phyloP scores from a whole-genome alignment of 1,284 basidiomycete genomes.

The Gastroboletus turbinatus region DNA sequence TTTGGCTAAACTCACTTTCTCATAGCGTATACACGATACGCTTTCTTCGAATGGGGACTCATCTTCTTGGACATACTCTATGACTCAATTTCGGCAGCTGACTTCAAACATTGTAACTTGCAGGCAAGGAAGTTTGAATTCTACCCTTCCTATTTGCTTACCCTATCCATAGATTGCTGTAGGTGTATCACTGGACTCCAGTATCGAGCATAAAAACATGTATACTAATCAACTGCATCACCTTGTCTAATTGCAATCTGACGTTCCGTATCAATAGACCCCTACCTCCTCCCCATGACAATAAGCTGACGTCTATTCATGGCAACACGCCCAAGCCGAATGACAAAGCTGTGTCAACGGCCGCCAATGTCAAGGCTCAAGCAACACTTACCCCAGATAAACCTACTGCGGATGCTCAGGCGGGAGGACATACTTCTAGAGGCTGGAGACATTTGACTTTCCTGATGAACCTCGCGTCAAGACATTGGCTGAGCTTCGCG shows the following conservation, averaged over 20 bases:
- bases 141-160: constrained; percentile 4
- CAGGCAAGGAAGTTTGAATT: constrained; percentile 40
- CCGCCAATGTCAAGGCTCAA: background rate
- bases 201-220: constrained; percentile 24
- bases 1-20: background rate
- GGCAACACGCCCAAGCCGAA: background rate
- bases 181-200: constrained; percentile 29
- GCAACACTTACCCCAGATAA: background rate
- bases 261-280: constrained; percentile 26
- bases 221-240: constrained; percentile 29
- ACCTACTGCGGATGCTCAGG: background rate
- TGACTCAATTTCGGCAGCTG: constrained; percentile 66
- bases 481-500: constrained; percentile 40
- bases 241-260: constrained; percentile 24
- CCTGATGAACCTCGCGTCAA: background rate
- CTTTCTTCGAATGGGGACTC: constrained; percentile 86
- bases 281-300: constrained; percentile 1
- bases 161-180: constrained; percentile 24
- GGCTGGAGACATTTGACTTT: background rate
- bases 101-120: constrained; percentile 56
- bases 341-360: background rate
- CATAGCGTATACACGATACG: constrained; percentile 81
- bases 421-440: background rate
- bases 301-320: constrained; percentile 6
- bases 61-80: constrained; percentile 80